phyloP scores from a whole-genome alignment of 306 rosid genomes.

The Acacia crassicarpa region DNA sequence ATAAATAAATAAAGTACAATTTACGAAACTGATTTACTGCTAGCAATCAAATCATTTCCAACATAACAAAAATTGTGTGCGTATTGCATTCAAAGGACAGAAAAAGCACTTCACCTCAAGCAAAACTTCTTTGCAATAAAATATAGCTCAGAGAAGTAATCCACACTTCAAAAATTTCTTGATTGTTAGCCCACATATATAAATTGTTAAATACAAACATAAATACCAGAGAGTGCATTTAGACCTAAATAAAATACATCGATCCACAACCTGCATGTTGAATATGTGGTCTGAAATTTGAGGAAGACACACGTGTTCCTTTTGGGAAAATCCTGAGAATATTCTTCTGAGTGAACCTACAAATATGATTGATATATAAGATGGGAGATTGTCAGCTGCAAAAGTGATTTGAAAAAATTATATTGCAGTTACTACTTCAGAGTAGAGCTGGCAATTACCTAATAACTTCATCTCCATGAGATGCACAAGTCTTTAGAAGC shows the following conservation, averaged over 20 bases:
- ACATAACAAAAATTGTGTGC: not conserved
- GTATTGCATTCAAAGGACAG: not conserved
- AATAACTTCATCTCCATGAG: conserved; percentile 62
- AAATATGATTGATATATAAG: conserved; percentile 29
- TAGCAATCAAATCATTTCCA: conserved; percentile 16
- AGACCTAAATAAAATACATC: conserved; percentile 5
- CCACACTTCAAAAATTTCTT: not conserved
- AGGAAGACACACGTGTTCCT: conserved; percentile 77
- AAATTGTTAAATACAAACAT: not conserved
- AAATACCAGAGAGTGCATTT: not conserved
- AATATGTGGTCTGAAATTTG: conserved; percentile 82
- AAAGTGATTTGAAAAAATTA: not conserved
- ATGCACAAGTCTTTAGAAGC: conserved; percentile 58
- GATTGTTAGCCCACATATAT: not conserved
- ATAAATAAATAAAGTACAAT: not conserved
- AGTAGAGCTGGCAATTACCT: conserved; percentile 44
- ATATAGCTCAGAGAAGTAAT: not conserved
- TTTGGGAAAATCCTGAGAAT: conserved; percentile 82
- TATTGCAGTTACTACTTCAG: not conserved
- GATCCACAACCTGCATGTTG: conserved; percentile 84
- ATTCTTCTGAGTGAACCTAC: conserved; percentile 79
- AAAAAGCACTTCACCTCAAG: conserved; percentile 13
- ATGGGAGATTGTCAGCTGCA: conserved; percentile 19
- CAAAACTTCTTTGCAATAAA: conserved; percentile 4
- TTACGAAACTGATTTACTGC: conserved; percentile 10